A percentile compares a stretch with the other conserved stretches of the same genome.
These are phyloP conservation scores for Leccinum boreale DNA, from an alignment of 768 basidiomycete genomes.

Conservation along the genomic window DNA sequence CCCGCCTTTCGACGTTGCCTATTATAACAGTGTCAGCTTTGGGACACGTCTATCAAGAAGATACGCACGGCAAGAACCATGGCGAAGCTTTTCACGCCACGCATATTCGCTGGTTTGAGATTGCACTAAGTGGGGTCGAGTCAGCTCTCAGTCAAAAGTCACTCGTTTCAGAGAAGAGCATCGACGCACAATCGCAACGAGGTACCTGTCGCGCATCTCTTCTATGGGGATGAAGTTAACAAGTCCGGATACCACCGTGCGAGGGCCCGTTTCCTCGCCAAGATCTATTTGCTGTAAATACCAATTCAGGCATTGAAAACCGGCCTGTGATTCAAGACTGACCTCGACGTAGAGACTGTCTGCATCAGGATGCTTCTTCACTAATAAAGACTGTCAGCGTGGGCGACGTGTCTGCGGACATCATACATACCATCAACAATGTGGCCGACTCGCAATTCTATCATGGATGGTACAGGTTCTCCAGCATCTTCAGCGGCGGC, in stretches of 20 bases:
- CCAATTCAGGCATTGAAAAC: neutral
- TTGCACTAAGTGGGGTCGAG: conserved; percentile 57
- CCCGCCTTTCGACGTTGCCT: conserved; percentile 90
- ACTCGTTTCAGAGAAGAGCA: neutral
- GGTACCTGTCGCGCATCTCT: conserved; percentile 79
- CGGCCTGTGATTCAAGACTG: conserved; percentile 12
- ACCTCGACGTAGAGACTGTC: conserved; percentile 97
- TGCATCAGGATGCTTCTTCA: conserved; percentile 95
- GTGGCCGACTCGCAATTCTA: conserved; percentile 91
- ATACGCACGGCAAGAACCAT: conserved; percentile 88
- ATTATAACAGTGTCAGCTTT: conserved; percentile 1
- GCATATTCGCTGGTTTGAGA: conserved; percentile 94
- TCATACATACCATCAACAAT: conserved; percentile 87
- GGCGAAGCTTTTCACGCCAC: conserved; percentile 95
- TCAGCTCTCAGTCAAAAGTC: neutral
- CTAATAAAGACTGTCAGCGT: conserved; percentile 38
- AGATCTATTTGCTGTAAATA: conserved; percentile 84
- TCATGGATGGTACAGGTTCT: conserved; percentile 93
- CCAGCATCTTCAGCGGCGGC: conserved; percentile 57
- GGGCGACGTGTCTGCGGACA: neutral
- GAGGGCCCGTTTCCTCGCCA: conserved; percentile 90
- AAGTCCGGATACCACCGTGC: conserved; percentile 95
- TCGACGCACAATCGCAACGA: conserved; percentile 73
- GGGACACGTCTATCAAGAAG: neutral
- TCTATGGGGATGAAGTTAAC: conserved; percentile 97